Conservation (phyloP, 83 land plant genomes). For the Thuja plicata region DNA sequence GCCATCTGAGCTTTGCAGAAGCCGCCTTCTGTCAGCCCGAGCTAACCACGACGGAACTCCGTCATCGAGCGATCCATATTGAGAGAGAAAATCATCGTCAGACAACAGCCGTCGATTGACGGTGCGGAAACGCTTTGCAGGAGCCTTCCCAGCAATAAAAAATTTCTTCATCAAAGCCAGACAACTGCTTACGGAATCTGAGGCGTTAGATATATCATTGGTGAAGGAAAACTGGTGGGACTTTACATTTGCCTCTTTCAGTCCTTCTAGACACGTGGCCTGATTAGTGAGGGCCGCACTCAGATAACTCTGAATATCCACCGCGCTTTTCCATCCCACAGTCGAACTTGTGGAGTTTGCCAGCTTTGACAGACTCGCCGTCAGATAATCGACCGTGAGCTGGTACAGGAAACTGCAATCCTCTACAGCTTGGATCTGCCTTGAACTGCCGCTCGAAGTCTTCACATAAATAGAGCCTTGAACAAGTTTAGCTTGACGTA, state of each 20-base stretch:
- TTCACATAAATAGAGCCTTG: neutral
- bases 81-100: too few relatives aligned
- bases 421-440: conserved; percentile 22
- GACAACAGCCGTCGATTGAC: too few relatives aligned
- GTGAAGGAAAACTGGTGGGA: neutral
- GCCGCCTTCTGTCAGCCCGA: too few relatives aligned
- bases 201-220: neutral
- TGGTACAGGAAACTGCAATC: conserved; percentile 43
- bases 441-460: too few relatives aligned
- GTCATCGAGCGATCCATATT: too few relatives aligned
- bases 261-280: conserved; percentile 53
- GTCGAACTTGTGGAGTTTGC: neutral
- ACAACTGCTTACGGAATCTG: neutral
- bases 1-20: too few relatives aligned
- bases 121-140: too few relatives aligned
- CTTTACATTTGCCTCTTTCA: conserved; percentile 16
- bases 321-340: neutral
- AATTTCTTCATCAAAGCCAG: neutral
- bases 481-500: neutral
- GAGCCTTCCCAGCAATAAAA: too few relatives aligned
- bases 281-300: conserved; percentile 58
- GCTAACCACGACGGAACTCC: too few relatives aligned
- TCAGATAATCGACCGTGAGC: conserved; percentile 21
- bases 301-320: conserved; percentile 44
- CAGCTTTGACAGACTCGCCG: conserved; percentile 13